Evolutionary conservation across 768 basidiomycete species (phyloP), one percentile per base, ranked within the genome.

Genomic region (Lentinula sp.): DNA sequence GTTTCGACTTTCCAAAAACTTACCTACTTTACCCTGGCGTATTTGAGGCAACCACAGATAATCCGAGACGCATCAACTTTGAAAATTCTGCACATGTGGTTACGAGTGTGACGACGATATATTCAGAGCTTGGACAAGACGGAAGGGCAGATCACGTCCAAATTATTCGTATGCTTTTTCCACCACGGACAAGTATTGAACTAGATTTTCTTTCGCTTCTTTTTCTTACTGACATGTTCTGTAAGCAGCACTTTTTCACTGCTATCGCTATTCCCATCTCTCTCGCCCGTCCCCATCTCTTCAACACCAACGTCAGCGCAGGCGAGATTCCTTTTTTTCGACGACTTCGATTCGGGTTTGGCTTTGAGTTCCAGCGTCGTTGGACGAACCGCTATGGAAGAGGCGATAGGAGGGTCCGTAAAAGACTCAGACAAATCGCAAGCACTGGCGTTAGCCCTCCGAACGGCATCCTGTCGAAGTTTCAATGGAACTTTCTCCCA

Each of bases 401-500:
- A 23, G n/a, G 46, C 12, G 6, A n/a, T 16, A 16, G 3, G 13
- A 13, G 37, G 13, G 37, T 1, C 37, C 9, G 13, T n/a, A 7
- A 43, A 43, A 7, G 42, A 16, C 46, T 48, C 18, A 23, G 18
- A 7, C 42, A 43, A 15, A 9, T 18, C 46, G 9, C 45, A 8
- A n/a, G 10, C 12, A 23, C 23, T 23, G 28, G 28, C 4, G 28
- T 28, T 28, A 15, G 41, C 55, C 23, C 10, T 56, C 39, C 28
- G 39, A 4, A 90, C 81, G 0, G 91, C 90, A 63, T 83, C 79
- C 54, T 73, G 70, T 15, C 85, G 76, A 28, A 91, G 78, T 68
- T 88, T 91, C 68, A 87, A 84, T 0, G 91, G 91, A 0, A 93
- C 84, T 62, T 86, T 86, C 58, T 85, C 81, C 91, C 91, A 93